phyloP scores from a whole-genome alignment of 2,329 filamentous ascomycete genomes.

The Cordyceps pruinosa region DNA sequence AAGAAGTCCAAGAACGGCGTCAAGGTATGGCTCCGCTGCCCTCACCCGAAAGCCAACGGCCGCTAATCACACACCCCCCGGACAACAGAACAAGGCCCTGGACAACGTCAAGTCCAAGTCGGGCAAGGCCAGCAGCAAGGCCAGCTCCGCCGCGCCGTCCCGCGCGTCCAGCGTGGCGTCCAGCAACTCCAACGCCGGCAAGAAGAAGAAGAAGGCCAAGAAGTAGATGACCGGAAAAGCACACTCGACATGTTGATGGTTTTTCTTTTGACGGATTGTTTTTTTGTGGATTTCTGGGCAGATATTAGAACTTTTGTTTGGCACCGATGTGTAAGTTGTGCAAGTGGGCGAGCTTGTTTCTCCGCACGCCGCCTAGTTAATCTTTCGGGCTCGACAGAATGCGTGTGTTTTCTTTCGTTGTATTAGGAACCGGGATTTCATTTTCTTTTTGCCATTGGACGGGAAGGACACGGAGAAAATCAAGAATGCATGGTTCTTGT shows the following conservation, averaged over 20 bases:
- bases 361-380: neutral
- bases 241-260: too few relatives aligned
- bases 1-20: conserved; percentile 89
- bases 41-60: neutral
- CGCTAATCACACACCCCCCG: neutral
- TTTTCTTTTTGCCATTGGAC: neutral
- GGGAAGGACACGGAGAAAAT: too few relatives aligned
- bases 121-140: conserved; percentile 55
- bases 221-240: neutral
- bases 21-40: conserved; percentile 55
- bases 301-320: conserved; percentile 1
- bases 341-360: neutral
- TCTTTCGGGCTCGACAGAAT: neutral
- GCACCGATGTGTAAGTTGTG: neutral
- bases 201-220: conserved; percentile 13
- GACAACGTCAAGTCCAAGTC: conserved; percentile 85
- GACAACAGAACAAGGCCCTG: conserved; percentile 85
- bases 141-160: conserved; percentile 69
- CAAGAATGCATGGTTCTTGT: too few relatives aligned
- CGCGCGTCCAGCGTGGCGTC: conserved; percentile 85
- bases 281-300: neutral
- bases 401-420: neutral
- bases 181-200: conserved; percentile 43
- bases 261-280: neutral
- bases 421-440: neutral